Conservation (phyloP, 352 stramenopile genomes). For the Aphanomyces cochlioides region DNA sequence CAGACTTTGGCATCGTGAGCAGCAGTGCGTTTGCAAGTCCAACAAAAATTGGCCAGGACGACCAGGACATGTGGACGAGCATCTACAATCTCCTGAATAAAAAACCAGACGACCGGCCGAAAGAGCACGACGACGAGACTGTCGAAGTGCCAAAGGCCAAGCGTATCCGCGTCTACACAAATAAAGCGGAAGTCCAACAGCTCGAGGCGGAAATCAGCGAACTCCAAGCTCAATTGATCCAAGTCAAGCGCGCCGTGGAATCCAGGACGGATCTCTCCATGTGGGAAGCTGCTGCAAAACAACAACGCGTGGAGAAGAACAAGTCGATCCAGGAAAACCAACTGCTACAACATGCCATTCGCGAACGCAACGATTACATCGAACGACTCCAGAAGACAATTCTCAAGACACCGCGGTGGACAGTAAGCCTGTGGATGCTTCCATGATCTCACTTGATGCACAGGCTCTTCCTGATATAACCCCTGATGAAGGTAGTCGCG, state of each 20-base stretch:
- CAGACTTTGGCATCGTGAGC: too few relatives aligned
- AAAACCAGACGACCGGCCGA: too few relatives aligned
- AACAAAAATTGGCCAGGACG: too few relatives aligned
- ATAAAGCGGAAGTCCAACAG: neutral
- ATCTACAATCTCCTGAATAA: too few relatives aligned
- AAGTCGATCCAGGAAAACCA: constrained; percentile 13
- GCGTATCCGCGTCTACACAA: neutral
- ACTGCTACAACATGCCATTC: constrained; percentile 2
- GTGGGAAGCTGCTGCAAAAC: neutral
- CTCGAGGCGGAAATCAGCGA: neutral
- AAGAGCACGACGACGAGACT: too few relatives aligned
- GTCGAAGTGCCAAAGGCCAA: neutral
- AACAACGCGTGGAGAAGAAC: constrained; percentile 9
- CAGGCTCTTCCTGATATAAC: neutral
- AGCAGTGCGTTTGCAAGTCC: too few relatives aligned
- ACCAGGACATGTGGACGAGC: too few relatives aligned
- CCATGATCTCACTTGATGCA: neutral
- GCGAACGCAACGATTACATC: neutral
- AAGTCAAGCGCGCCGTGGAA: neutral
- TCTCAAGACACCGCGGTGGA: neutral
- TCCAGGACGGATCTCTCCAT: neutral
- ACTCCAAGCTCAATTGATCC: neutral
- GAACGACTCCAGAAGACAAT: constrained; percentile 1
- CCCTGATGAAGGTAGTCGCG: neutral
- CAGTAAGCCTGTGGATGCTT: neutral